Base-by-base conservation (phyloP, 2,329 filamentous ascomycete species). In the Neurospora sp. region DNA sequence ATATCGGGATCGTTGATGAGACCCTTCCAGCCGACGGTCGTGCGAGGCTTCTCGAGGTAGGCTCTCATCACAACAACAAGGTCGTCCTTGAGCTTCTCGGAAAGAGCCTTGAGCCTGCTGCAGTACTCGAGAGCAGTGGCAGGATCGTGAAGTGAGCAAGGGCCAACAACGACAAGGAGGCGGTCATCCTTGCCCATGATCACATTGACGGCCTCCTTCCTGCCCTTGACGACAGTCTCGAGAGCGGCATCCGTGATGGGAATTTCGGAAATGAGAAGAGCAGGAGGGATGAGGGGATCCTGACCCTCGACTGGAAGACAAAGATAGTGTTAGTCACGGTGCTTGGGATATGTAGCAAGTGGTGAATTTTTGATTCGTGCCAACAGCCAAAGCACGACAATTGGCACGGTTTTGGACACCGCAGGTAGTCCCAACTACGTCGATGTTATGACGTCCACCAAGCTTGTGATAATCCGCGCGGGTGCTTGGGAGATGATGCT, bases 1-100 rank as follows among this genome's bases (percentile, higher is more conserved):
- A 99, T 97, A 78, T 98, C 94, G 2, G 96, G 96, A 81, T 99
- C 96, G 82, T 99, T 99, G 86, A 99, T 97, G 80, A 99, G 86
- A 68, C 96, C 96, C 84, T 99, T 99, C 96, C 96, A 99, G 79
- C 96, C 96, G 67, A 99, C 94, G 0, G 96, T 99, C 67, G 96
- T 99, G 72, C 96, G 91, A 58, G 96, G 96, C 87, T 99, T 99
- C 86, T 99, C 96, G 68, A 99, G 91, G 87, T 99, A 99, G 78
- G 94, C 93, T 76, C 96, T 93, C 96, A 99, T 99, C 78, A 99
- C 90, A 80, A 99, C 92, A 80, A 90, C 90, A 66, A 99, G 86
- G 79, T 98, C 94, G 76, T 89, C 85, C 72, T 90, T 89, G 73
- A 97, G 90, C 85, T 91, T 93, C 74, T 91, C 88, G 71, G 93